These are phyloP conservation scores for Tuber umbilicatum DNA, from an alignment of 495 filamentous ascomycete genomes.

Conservation along the genomic window DNA sequence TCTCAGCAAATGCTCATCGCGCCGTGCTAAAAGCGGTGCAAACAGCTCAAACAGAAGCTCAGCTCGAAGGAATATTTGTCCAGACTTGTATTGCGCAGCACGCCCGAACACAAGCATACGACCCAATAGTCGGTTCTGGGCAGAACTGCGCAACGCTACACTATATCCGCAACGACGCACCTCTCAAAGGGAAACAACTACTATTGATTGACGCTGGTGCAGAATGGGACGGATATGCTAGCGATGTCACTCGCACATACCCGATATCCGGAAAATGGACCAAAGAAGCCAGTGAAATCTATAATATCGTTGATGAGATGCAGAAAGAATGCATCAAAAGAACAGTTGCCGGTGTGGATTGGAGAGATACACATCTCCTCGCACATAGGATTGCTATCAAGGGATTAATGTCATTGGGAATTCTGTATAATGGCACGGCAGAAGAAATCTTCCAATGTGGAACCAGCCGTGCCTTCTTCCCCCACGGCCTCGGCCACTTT, in stretches of 20 bases:
- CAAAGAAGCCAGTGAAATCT: conserved; percentile 60
- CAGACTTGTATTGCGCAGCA: conserved; percentile 61
- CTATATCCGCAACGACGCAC: conserved; percentile 70
- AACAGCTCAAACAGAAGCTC: conserved; percentile 64
- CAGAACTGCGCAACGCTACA: conserved; percentile 75
- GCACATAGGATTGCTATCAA: conserved; percentile 66
- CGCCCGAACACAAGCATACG: conserved; percentile 74
- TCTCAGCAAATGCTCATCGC: conserved; percentile 68
- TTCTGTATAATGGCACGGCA: conserved; percentile 54
- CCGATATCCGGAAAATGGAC: conserved; percentile 63
- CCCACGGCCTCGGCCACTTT: conserved; percentile 85
- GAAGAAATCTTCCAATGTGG: conserved; percentile 62
- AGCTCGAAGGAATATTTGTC: conserved; percentile 71
- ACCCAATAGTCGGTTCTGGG: conserved; percentile 76
- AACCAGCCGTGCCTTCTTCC: conserved; percentile 74
- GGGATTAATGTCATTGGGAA: conserved; percentile 63
- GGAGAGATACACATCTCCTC: conserved; percentile 60
- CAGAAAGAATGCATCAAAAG: conserved; percentile 67
- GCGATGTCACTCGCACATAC: conserved; percentile 81
- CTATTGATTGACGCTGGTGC: conserved; percentile 78
- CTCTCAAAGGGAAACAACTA: conserved; percentile 59
- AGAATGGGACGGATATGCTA: conserved; percentile 83
- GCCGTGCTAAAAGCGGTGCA: conserved; percentile 57
- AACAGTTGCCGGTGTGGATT: conserved; percentile 60
- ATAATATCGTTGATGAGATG: conserved; percentile 72